Evolutionary conservation across 495 filamentous ascomycete species (phyloP).

Genomic region (Venustampulla echinocandica): DNA sequence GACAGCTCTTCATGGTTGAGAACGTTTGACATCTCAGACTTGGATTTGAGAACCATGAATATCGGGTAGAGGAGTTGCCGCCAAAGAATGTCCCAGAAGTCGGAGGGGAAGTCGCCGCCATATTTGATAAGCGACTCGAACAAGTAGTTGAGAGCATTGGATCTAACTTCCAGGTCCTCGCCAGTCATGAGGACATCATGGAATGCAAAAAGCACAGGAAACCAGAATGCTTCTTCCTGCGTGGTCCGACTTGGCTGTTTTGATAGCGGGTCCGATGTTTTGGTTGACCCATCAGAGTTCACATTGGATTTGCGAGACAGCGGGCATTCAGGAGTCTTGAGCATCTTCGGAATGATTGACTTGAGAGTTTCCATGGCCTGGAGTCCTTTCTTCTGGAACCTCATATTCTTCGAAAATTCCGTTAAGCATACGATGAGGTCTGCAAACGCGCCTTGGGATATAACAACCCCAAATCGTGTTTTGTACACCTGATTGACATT

Average conservation of each 20-base stretch:
- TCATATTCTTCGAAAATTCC: slow-evolving; percentile 96
- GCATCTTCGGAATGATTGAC: slow-evolving; percentile 84
- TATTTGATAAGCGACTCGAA: slow-evolving; percentile 88
- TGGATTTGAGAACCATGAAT: slow-evolving; percentile 93
- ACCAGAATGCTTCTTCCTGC: slow-evolving; percentile 96
- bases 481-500: slow-evolving; percentile 98
- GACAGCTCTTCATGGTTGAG: slow-evolving; percentile 91
- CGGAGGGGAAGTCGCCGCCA: slow-evolving; percentile 81
- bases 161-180: slow-evolving; percentile 94
- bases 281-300: slow-evolving; percentile 26
- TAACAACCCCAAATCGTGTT: slow-evolving; percentile 90
- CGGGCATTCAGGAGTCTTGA: slow-evolving; percentile 91
- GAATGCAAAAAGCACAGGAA: slow-evolving; percentile 93
- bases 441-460: slow-evolving; percentile 92
- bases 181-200: slow-evolving; percentile 99
- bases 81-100: slow-evolving; percentile 99
- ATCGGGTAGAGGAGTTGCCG: slow-evolving; percentile 93
- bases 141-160: slow-evolving; percentile 87
- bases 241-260: slow-evolving; percentile 45
- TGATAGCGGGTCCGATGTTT: slow-evolving; percentile 7
- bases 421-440: slow-evolving; percentile 94
- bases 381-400: slow-evolving; percentile 94
- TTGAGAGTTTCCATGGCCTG: slow-evolving; percentile 94
- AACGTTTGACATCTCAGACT: slow-evolving; percentile 90
- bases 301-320: slow-evolving; percentile 50